Conservation (phyloP, 2,329 filamentous ascomycete species). For the Bipolaris cookei region DNA sequence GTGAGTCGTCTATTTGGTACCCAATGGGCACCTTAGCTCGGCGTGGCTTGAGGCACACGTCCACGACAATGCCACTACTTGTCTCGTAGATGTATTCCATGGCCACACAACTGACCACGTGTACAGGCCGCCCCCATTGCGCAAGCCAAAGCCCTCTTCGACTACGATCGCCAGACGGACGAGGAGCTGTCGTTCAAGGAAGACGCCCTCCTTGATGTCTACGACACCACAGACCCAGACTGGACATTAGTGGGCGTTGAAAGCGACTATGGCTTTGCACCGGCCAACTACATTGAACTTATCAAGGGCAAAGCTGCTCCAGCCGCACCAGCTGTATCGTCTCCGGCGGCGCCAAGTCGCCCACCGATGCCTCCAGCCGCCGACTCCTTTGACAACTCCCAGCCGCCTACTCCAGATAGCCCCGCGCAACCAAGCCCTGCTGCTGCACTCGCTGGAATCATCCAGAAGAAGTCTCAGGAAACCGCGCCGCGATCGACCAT, state of each 20-base stretch:
- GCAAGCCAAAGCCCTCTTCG: constrained; percentile 91
- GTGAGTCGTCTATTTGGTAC: constrained; percentile 56
- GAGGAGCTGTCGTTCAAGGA: constrained; percentile 97
- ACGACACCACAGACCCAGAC: constrained; percentile 89
- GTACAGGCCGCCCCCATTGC: constrained; percentile 65
- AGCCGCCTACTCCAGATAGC: constrained; percentile 54
- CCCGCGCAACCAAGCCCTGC: constrained; percentile 61
- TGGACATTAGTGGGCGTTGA: constrained; percentile 92
- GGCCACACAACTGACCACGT: constrained; percentile 13
- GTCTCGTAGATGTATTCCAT: background rate
- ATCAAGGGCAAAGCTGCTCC: constrained; percentile 55
- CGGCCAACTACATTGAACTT: constrained; percentile 92
- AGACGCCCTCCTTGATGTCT: constrained; percentile 81
- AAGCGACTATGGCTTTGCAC: constrained; percentile 90
- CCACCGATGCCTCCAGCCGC: constrained; percentile 49
- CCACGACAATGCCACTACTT: background rate
- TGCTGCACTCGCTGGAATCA: constrained; percentile 63
- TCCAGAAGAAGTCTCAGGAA: constrained; percentile 56
- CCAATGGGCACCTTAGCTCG: background rate
- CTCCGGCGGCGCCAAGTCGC: constrained; percentile 53
- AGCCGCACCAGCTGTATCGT: constrained; percentile 46
- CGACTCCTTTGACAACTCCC: constrained; percentile 53
- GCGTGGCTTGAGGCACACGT: background rate
- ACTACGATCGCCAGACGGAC: constrained; percentile 95
- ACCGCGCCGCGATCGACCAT: constrained; percentile 37